phyloP scores from a whole-genome alignment of 1,139 yeast genomes.

The Sugiyamaella castrensis region DNA sequence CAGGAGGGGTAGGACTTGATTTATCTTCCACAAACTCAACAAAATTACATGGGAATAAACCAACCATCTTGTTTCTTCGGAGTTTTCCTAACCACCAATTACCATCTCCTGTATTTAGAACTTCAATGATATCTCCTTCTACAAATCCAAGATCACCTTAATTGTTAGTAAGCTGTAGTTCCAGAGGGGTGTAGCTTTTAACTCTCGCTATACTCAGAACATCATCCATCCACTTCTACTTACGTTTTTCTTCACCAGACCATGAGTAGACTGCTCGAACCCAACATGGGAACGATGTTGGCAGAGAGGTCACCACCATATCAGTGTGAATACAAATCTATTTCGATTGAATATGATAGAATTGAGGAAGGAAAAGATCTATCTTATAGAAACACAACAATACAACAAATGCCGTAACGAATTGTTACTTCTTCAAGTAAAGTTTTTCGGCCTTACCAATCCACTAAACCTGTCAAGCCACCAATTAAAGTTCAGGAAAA shows the following conservation, averaged over 20 bases:
- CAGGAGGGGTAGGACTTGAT: slow-evolving; percentile 9
- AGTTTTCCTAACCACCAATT: slow-evolving; percentile 90
- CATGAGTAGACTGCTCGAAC: slow-evolving; percentile 82
- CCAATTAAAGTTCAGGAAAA: too few species aligned
- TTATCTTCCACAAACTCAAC: slow-evolving; percentile 50
- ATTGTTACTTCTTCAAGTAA: too few species aligned
- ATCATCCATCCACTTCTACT: slow-evolving; percentile 15
- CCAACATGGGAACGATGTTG: slow-evolving; percentile 52
- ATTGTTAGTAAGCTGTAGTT: slow-evolving; percentile 4
- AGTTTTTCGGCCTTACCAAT: too few species aligned
- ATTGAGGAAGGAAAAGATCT: too few species aligned
- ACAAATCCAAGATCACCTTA: slow-evolving; percentile 82
- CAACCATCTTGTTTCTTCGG: slow-evolving; percentile 75
- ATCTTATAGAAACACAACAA: too few species aligned
- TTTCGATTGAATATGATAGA: too few species aligned
- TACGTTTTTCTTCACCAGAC: slow-evolving; percentile 74
- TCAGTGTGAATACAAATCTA: not conserved
- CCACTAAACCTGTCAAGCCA: too few species aligned
- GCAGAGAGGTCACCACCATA: slow-evolving; percentile 20
- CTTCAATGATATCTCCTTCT: slow-evolving; percentile 89
- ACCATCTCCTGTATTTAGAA: slow-evolving; percentile 75
- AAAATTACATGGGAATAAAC: slow-evolving; percentile 83
- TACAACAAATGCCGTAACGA: too few species aligned
- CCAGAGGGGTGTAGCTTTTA: too few species aligned
- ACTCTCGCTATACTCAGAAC: not conserved